Base-by-base conservation (phyloP, 306 rosid genomes). In the Lupinus albus region DNA sequence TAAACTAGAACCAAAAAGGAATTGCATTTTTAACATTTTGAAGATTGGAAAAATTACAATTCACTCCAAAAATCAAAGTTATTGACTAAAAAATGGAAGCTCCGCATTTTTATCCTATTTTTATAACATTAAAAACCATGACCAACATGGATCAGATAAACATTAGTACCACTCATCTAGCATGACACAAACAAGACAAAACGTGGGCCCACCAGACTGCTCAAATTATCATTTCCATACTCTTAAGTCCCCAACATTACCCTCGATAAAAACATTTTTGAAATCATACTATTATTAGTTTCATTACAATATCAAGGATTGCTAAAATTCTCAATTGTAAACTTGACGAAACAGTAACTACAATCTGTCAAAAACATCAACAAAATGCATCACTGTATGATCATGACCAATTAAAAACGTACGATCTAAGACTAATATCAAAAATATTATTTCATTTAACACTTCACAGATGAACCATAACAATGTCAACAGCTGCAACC, bases 371-470 rank as follows among this genome's bases (percentile, higher is more conserved):
- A 11, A 25, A 25, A 2, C 30, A 25, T 25, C 30, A 25, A 25
- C 30, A 25, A 25, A 25, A 25, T 25, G 0, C 4, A 25, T 25
- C 30, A 25, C 4, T 2, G 30, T 25, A 25, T 25, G 30, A 67
- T 61, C 50, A 60, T 6, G 57, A 61, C 72, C 63, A 73, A 61
- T 53, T 21, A 58, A 21, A 39, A 67, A 39, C 20, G 45, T 61
- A 61, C 8, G 10, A 56, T 28, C 61, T 54, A 1, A n/a, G 36
- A 47, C 28, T n/a, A 25, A 11, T 30, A 56, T n/a, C 41, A 30
- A 30, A 55, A 56, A 32, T 15, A 56, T 16, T 11, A 8, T 59
- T 33, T 10, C 49, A 38, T 16, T 16, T 15, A 9, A 15, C 48
- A 60, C 11, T 33, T 59, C 28, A 8, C 12, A 57, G n/a, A 17